Conservation (phyloP, 2,329 filamentous ascomycete species). For the Colletotrichum sp. region DNA sequence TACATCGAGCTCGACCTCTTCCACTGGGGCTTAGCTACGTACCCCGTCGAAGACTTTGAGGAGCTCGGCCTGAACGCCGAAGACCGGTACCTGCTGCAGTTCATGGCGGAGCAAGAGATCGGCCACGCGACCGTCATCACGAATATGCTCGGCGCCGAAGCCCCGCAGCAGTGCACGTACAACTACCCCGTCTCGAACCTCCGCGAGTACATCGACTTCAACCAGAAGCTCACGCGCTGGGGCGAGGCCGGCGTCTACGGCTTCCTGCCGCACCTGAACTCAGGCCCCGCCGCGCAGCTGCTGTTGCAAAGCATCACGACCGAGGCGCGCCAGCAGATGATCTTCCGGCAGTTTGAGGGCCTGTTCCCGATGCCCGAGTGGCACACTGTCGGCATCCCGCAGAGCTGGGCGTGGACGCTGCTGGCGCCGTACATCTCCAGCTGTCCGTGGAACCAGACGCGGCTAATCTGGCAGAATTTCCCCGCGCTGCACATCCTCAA, state of each 20-base stretch:
- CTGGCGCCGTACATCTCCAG: slow-evolving; percentile 81
- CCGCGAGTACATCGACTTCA: slow-evolving; percentile 81
- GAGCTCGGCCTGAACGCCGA: slow-evolving; percentile 71
- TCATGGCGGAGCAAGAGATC: slow-evolving; percentile 79
- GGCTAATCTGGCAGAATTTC: slow-evolving; percentile 86
- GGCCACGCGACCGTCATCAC: slow-evolving; percentile 79
- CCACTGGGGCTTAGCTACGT: slow-evolving; percentile 74
- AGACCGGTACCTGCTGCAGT: slow-evolving; percentile 73
- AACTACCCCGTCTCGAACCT: slow-evolving; percentile 81
- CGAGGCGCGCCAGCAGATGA: slow-evolving; percentile 83
- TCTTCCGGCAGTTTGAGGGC: slow-evolving; percentile 83
- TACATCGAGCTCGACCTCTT: slow-evolving; percentile 87
- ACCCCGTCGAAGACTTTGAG: slow-evolving; percentile 72
- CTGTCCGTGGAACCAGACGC: slow-evolving; percentile 75
- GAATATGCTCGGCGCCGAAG: slow-evolving; percentile 76
- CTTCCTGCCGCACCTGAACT: slow-evolving; percentile 79
- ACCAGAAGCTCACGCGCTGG: slow-evolving; percentile 83
- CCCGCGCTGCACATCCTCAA: slow-evolving; percentile 74
- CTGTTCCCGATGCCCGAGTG: slow-evolving; percentile 83
- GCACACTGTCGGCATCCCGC: slow-evolving; percentile 81
- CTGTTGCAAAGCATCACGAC: slow-evolving; percentile 78
- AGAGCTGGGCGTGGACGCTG: slow-evolving; percentile 85
- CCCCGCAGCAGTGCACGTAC: slow-evolving; percentile 79
- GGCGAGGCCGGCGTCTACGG: slow-evolving; percentile 83
- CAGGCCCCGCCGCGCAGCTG: slow-evolving; percentile 74